phyloP scores from a whole-genome alignment of 1,284 basidiomycete species.

The Thecaphora frezii region DNA sequence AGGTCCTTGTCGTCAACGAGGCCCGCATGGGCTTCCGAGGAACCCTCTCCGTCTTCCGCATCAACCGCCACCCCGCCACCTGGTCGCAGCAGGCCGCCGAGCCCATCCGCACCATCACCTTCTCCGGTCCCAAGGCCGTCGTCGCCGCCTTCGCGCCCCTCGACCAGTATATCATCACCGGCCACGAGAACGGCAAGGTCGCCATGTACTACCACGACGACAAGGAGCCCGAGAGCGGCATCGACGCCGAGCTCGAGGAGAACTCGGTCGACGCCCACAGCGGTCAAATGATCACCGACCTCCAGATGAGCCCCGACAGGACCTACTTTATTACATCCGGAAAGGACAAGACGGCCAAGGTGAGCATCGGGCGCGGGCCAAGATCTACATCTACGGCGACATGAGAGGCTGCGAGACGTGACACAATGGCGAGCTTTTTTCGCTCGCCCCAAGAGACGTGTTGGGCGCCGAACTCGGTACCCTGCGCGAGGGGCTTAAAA shows the following conservation, averaged over 20 bases:
- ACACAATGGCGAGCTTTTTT: no score
- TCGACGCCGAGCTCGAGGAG: conserved; percentile 84
- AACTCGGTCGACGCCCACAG: conserved; percentile 63
- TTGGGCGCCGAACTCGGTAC: no score
- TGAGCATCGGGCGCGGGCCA: conserved; percentile 64
- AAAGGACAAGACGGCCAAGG: conserved; percentile 94
- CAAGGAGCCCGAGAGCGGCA: conserved; percentile 55
- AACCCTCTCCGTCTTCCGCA: conserved; percentile 77
- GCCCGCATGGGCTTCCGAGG: conserved; percentile 81
- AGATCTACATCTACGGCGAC: no score
- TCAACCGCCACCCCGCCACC: conserved; percentile 61
- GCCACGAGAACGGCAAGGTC: conserved; percentile 93
- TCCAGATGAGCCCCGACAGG: conserved; percentile 85
- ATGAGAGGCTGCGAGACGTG: no score
- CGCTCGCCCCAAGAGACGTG: no score
- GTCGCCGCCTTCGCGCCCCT: conserved; percentile 86
- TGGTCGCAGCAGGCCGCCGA: conserved; percentile 51
- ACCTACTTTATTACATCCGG: conserved; percentile 94
- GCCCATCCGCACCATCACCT: conserved; percentile 56
- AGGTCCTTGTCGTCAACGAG: conserved; percentile 84
- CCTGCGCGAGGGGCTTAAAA: no score
- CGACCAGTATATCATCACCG: conserved; percentile 82
- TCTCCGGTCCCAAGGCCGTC: conserved; percentile 72
- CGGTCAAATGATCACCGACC: conserved; percentile 68
- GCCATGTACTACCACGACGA: conserved; percentile 56